A percentile compares a stretch with the other conserved stretches of the same genome.
These are phyloP conservation scores for Excoecaria agallocha DNA, from an alignment of 345 rosid genomes.

Conservation along the genomic window DNA sequence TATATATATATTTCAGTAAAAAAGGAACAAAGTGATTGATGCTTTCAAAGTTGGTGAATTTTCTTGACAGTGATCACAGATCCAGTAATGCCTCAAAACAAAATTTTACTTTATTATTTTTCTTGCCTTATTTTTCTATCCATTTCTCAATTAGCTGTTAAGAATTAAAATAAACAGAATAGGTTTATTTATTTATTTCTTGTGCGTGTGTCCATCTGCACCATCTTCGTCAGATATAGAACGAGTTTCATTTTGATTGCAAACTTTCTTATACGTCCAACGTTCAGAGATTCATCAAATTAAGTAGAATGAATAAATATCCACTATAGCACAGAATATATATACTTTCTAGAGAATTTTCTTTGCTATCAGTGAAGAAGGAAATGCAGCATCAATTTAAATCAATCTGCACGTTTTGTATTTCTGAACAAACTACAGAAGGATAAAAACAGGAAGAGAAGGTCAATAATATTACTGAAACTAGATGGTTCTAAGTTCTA, in stretches of 20 bases:
- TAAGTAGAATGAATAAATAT: too few species aligned
- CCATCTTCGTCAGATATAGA: too few species aligned
- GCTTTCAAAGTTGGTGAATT: slow-evolving; percentile 2
- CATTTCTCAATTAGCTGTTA: too few species aligned
- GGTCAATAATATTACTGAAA: neutral
- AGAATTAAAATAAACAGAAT: too few species aligned
- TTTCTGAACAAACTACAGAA: neutral
- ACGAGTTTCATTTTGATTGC: too few species aligned
- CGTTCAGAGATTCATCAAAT: too few species aligned
- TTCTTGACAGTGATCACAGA: neutral
- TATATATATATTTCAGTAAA: too few species aligned
- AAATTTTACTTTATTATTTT: neutral
- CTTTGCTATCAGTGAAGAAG: slow-evolving; percentile 3
- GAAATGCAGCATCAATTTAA: neutral
- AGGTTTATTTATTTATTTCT: too few species aligned
- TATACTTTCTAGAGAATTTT: neutral
- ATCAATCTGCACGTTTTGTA: neutral
- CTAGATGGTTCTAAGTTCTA: slow-evolving; percentile 8
- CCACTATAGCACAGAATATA: too few species aligned
- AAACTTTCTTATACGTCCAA: too few species aligned
- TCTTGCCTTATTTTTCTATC: neutral
- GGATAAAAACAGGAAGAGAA: neutral
- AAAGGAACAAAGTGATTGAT: too few species aligned
- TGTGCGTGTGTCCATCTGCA: too few species aligned
- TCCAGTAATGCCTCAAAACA: neutral